A percentile compares a stretch with the other conserved stretches of the same genome.
phyloP scores from a whole-genome alignment of 148 eudicot species.

The Chenopodium quinoa region DNA sequence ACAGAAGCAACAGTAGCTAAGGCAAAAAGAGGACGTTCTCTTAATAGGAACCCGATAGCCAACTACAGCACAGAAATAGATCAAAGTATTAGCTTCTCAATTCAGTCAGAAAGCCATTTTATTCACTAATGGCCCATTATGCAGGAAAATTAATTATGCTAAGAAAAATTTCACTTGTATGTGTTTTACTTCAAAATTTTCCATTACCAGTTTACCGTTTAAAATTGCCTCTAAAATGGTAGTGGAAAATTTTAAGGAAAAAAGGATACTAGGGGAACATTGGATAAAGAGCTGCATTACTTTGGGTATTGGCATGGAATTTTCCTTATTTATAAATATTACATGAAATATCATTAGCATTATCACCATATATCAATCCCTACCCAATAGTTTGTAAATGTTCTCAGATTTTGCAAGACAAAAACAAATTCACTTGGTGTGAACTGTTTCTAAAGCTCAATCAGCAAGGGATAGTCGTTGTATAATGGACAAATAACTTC shows the following conservation, averaged over 20 bases:
- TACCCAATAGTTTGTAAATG: neutral
- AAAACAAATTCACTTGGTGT: neutral
- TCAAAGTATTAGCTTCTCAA: neutral
- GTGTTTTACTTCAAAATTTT: neutral
- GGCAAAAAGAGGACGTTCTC: conserved; percentile 84
- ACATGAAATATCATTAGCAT: neutral
- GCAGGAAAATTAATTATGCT: too few species aligned
- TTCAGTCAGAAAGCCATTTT: neutral
- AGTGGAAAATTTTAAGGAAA: neutral
- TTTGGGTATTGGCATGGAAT: too few species aligned
- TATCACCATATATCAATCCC: neutral
- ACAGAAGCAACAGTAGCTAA: conserved; percentile 86
- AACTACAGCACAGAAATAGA: conserved; percentile 40
- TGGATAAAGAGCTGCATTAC: neutral
- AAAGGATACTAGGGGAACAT: neutral
- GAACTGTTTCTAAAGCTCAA: neutral
- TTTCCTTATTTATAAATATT: too few species aligned
- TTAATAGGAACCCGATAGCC: conserved; percentile 68
- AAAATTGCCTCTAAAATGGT: neutral
- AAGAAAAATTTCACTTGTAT: neutral
- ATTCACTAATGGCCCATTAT: neutral
- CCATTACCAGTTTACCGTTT: neutral
- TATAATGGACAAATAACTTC: neutral
- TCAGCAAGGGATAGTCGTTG: neutral
- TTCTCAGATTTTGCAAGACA: neutral